Base-by-base conservation (phyloP, 1,284 basidiomycete genomes). In the Afroboletus lepidellus region DNA sequence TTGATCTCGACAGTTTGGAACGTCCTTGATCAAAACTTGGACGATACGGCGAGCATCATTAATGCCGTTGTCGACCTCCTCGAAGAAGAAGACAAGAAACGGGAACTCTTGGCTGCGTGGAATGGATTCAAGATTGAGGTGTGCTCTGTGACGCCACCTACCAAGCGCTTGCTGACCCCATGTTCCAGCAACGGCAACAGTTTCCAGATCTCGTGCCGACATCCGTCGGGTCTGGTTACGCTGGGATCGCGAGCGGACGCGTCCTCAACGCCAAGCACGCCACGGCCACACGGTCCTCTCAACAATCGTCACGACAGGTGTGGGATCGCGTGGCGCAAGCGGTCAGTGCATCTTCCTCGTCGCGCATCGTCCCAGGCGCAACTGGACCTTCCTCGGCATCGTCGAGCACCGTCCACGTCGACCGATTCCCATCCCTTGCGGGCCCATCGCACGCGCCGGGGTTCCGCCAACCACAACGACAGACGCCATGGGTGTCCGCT, bases 311-410 rank as follows among this genome's bases (percentile, higher is more conserved):
- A 1, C 74, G 81, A 44, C 80, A 85, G 54, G 81, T 97, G 0
- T 93, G 83, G 86, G 92, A 92, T 59, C 85, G 92, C 23, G 94
- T 97, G 36, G 94, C 92, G 20, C 83, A 83, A 50, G 94, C 92
- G 0, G 94, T 92, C 1, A 77, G 78, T 4, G 80, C 84, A 1
- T 76, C 78, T 5, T 81, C 84, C 1, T 75, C 78, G 6, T 51
- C 67, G n/a, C 54, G 65, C 12, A 38, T 1, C 6, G 53, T 60
- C 21, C 56, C 57, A 55, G 54, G 57, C 54, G 34, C 58, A 1
- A 29, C 51, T n/a, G 32, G 59, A 2, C 16, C 48, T 16, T 50
- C 64, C 25, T 51, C 69, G 1, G 3, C 38, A 30, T 42, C 69
- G 18, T 49, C 58, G 57, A 60, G 52, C 34, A 54, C 62, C 41